A percentile compares a stretch with the other conserved stretches of the same genome.
These are phyloP conservation scores for Aspergillus steynii DNA, from an alignment of 495 filamentous ascomycete genomes.

Conservation along the genomic window DNA sequence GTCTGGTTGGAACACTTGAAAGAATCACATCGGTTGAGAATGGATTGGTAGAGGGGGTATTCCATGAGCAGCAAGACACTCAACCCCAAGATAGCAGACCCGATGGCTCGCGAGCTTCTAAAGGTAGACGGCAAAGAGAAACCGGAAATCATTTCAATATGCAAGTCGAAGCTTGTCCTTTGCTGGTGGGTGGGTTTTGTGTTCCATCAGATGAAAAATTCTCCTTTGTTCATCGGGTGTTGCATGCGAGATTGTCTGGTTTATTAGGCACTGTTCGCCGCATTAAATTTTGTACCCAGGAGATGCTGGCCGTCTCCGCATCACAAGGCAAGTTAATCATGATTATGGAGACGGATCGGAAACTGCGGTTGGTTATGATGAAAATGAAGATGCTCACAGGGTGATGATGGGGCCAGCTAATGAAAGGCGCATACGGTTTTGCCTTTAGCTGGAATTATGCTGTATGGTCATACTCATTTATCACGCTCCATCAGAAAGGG, in stretches of 20 bases:
- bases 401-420: neutral
- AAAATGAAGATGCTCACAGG: slow-evolving; percentile 28
- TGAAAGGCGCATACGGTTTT: neutral
- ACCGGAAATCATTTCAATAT: slow-evolving; percentile 18
- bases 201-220: slow-evolving; percentile 36
- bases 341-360: slow-evolving; percentile 41
- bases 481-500: too few species aligned
- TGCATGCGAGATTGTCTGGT: slow-evolving; percentile 31
- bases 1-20: slow-evolving; percentile 33
- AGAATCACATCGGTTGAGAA: slow-evolving; percentile 18
- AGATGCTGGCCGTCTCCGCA: slow-evolving; percentile 22
- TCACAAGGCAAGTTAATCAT: slow-evolving; percentile 32
- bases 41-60: slow-evolving; percentile 18
- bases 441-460: neutral
- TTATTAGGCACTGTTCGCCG: slow-evolving; percentile 29
- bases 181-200: slow-evolving; percentile 33
- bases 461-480: too few species aligned
- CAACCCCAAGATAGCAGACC: slow-evolving; percentile 10
- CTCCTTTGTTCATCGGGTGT: slow-evolving; percentile 31
- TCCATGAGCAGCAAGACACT: slow-evolving; percentile 13
- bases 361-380: slow-evolving; percentile 36
- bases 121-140: slow-evolving; percentile 12
- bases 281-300: slow-evolving; percentile 31
- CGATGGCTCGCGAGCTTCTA: slow-evolving; percentile 2
- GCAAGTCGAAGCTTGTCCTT: slow-evolving; percentile 29